Evolutionary conservation across 2,329 filamentous ascomycete genomes (phyloP).

Genomic region (Annulohypoxylon truncatum): DNA sequence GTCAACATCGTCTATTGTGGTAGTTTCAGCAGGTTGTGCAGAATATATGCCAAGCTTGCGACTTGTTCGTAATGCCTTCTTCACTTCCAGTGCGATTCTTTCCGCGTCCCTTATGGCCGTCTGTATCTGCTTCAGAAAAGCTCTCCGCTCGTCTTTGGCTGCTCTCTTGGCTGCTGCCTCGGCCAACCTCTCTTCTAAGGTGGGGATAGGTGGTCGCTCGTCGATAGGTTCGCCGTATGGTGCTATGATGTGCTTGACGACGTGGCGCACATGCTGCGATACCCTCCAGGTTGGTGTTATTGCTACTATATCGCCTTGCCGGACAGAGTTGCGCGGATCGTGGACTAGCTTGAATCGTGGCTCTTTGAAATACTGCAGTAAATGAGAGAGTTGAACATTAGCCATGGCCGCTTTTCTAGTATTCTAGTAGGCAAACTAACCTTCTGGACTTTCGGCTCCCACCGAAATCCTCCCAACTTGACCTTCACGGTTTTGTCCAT

Average conservation of each 20-base stretch:
- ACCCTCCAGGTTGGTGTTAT: constrained; percentile 75
- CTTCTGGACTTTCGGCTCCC: constrained; percentile 79
- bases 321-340: constrained; percentile 79
- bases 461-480: constrained; percentile 75
- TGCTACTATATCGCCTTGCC: constrained; percentile 79
- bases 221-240: constrained; percentile 72
- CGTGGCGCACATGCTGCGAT: constrained; percentile 75
- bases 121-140: constrained; percentile 10
- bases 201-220: constrained; percentile 73
- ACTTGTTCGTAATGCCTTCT: not conserved
- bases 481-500: constrained; percentile 86
- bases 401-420: not conserved
- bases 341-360: constrained; percentile 77
- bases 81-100: constrained; percentile 1
- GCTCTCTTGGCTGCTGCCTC: constrained; percentile 55
- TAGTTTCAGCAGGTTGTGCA: constrained; percentile 8
- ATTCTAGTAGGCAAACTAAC: constrained; percentile 54
- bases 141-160: constrained; percentile 41
- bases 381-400: not conserved
- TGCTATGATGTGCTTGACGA: constrained; percentile 79
- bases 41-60: not conserved
- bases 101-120: constrained; percentile 7
- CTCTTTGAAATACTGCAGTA: constrained; percentile 70
- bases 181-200: constrained; percentile 69
- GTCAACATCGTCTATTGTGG: constrained; percentile 33